A percentile compares a stretch with the other conserved stretches of the same genome.
Conservation (phyloP, 768 basidiomycete genomes). For the Collybia sordida region DNA sequence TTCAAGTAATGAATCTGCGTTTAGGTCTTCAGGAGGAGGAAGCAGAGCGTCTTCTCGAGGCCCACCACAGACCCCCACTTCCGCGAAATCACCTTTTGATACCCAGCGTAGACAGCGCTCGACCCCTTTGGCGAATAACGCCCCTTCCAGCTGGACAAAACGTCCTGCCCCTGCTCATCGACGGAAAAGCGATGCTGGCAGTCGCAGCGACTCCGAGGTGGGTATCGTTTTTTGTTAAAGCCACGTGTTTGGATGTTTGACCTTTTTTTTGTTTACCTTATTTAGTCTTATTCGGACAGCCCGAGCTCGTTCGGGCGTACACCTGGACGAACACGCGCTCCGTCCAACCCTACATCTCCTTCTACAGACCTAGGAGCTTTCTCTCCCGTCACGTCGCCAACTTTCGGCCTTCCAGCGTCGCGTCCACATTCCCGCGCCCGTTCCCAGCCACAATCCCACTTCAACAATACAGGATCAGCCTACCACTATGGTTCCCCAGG, state of each 20-base stretch:
- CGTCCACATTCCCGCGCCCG: conserved; percentile 68
- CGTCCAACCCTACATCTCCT: conserved; percentile 73
- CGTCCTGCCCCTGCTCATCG: conserved; percentile 67
- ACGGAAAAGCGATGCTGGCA: conserved; percentile 75
- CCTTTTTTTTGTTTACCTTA: neutral
- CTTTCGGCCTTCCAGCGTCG: conserved; percentile 37
- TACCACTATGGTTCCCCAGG: conserved; percentile 17
- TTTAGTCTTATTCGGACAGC: conserved; percentile 37
- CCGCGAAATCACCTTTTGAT: conserved; percentile 66
- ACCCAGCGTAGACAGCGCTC: conserved; percentile 68
- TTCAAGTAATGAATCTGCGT: conserved; percentile 50
- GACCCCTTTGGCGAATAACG: conserved; percentile 54
- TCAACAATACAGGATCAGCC: conserved; percentile 15
- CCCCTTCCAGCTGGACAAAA: conserved; percentile 78
- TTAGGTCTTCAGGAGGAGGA: conserved; percentile 33
- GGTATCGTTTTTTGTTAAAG: conserved; percentile 18
- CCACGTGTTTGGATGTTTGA: neutral
- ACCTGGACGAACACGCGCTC: conserved; percentile 55
- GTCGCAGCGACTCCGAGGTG: conserved; percentile 77
- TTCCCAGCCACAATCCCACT: conserved; percentile 44
- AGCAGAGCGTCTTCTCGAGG: conserved; percentile 57
- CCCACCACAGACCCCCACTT: conserved; percentile 52
- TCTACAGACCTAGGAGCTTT: conserved; percentile 25
- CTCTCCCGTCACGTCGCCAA: conserved; percentile 39
- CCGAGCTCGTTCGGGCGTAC: conserved; percentile 43